phyloP scores from a whole-genome alignment of 441 rosid genomes.

The Adansonia rubrostipa region DNA sequence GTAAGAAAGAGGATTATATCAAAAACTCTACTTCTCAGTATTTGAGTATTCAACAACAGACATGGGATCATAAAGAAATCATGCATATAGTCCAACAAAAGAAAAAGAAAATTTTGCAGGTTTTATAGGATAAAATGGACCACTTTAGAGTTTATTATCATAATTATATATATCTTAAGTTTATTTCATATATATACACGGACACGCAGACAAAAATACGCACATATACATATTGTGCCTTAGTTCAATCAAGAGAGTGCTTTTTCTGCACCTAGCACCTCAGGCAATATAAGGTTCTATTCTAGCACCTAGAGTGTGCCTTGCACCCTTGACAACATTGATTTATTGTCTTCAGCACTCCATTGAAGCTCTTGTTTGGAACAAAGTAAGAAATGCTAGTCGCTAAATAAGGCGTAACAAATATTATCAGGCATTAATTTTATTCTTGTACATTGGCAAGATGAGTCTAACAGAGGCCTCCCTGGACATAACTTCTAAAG shows the following conservation, averaged over 20 bases:
- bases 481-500: slow-evolving; percentile 6
- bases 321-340: too few species aligned
- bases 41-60: neutral
- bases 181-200: neutral
- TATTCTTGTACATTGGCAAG: neutral
- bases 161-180: neutral
- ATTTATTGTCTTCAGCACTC: neutral
- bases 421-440: neutral
- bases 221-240: neutral
- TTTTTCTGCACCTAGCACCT: too few species aligned
- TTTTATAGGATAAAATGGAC: too few species aligned
- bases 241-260: too few species aligned
- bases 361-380: neutral
- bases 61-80: neutral
- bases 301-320: too few species aligned
- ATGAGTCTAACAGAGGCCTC: neutral
- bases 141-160: too few species aligned
- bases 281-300: too few species aligned
- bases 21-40: neutral
- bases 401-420: neutral
- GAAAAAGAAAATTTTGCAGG: too few species aligned
- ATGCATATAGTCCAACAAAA: neutral
- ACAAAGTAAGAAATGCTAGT: neutral
- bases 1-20: neutral
- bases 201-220: neutral